phyloP scores from a whole-genome alignment of 2,329 filamentous ascomycete genomes.

The Fusarium fracticaudum region DNA sequence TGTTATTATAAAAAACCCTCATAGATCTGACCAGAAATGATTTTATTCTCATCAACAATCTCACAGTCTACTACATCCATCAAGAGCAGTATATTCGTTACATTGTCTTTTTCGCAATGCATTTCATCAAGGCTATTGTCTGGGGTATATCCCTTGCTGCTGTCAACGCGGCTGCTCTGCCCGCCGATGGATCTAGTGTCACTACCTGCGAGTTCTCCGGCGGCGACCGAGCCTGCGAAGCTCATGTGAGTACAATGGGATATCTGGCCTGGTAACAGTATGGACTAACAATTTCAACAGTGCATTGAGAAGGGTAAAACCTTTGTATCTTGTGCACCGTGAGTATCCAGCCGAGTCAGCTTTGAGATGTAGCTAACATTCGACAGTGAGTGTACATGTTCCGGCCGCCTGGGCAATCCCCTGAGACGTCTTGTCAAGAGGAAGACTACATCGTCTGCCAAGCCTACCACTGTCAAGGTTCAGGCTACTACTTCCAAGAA shows the following conservation, averaged over 20 bases:
- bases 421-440: constrained; percentile 2
- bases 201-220: neutral
- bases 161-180: constrained; percentile 6
- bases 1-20: neutral
- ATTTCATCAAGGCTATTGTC: constrained; percentile 4
- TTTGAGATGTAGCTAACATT: neutral
- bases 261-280: neutral
- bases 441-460: neutral
- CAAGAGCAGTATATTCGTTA: neutral
- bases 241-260: neutral
- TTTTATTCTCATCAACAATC: neutral
- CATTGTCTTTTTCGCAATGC: neutral
- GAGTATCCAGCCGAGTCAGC: neutral
- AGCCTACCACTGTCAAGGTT: neutral
- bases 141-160: constrained; percentile 4
- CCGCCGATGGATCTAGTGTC: neutral
- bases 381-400: constrained; percentile 5
- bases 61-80: neutral
- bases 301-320: neutral
- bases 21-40: neutral
- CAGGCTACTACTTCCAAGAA: neutral
- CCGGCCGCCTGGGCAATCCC: neutral
- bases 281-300: neutral
- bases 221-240: neutral
- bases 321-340: constrained; percentile 9